These are phyloP conservation scores for Austroboletus novae-zelandiae DNA, from an alignment of 1,284 basidiomycete genomes.

Conservation along the genomic window DNA sequence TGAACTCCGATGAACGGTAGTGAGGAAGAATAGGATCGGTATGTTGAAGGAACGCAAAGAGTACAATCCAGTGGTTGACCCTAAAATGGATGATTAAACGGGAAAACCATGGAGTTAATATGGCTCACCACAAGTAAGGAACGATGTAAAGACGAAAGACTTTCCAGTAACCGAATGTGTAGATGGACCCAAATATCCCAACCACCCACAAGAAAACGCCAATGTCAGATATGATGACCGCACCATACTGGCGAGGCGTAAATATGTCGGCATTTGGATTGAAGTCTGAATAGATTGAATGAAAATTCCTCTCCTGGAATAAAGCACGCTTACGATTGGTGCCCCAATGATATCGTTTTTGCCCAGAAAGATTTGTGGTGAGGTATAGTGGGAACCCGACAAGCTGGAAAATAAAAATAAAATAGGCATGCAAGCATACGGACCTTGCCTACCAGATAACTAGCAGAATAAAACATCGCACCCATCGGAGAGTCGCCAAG, in stretches of 20 bases:
- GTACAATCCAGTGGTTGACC: slow-evolving; percentile 88
- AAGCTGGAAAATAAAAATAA: slow-evolving; percentile 42
- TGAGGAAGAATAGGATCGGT: slow-evolving; percentile 94
- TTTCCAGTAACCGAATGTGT: slow-evolving; percentile 68
- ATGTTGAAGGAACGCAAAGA: slow-evolving; percentile 96
- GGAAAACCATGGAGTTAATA: too few species aligned
- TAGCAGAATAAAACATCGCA: slow-evolving; percentile 61
- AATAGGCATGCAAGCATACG: not conserved
- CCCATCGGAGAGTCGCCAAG: slow-evolving; percentile 92
- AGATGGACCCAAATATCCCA: slow-evolving; percentile 58
- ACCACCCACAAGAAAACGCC: slow-evolving; percentile 77
- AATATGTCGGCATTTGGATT: slow-evolving; percentile 82
- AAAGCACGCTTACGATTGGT: slow-evolving; percentile 71
- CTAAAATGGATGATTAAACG: slow-evolving; percentile 27
- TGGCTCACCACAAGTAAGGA: slow-evolving; percentile 94
- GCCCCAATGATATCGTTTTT: slow-evolving; percentile 76
- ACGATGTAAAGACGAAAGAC: slow-evolving; percentile 83
- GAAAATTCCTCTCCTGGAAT: not conserved
- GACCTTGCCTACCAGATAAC: slow-evolving; percentile 62
- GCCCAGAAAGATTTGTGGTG: slow-evolving; percentile 84
- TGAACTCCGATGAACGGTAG: slow-evolving; percentile 90
- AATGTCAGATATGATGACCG: slow-evolving; percentile 84
- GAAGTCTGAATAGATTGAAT: slow-evolving; percentile 60
- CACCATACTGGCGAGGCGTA: slow-evolving; percentile 74
- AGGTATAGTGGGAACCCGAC: slow-evolving; percentile 90